Evolutionary conservation across 208 protist genomes (phyloP), one percentile per base, ranked within the genome.

Genomic region (Wallacemonas sp.): DNA sequence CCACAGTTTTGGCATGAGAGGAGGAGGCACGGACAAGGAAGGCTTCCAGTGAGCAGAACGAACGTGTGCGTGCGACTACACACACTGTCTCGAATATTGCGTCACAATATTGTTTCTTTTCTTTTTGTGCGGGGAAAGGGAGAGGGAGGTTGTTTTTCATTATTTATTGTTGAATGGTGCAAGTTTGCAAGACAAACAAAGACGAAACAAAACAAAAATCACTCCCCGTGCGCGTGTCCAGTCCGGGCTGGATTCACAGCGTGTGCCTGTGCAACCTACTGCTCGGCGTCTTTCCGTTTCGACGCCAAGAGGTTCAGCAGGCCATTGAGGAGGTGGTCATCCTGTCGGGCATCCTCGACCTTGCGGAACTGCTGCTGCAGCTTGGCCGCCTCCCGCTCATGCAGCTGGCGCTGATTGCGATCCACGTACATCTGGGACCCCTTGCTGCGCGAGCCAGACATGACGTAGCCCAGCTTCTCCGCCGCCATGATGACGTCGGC

Each of bases 401-500:
- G 90, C n/a, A 96, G 74, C 60, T 96, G 88, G 19, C 86, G 84
- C 73, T 96, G 90, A 27, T 94, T 83, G 62, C 81, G 76, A 63
- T 94, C 83, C 21, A 96, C 76, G 76, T 94, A 96, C 69, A 91
- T 80, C 62, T 90, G 81, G 24, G 85, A 78, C 26, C 78, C 87
- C 19, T 80, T 87, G 66, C 87, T 93, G 64, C 86, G 85, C n/a
- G 90, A 94, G 49, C 90, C 90, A 29, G 85, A 93, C 90, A 96
- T 96, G 60, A 96, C 90, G 76, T 96, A 96, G 54, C 90, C 90
- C 44, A 96, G 78, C 68, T 84, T 66, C 70, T 96, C 83, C 9
- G 90, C 90, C 17, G 71, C 74, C 36, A 83, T 78, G 44, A 96
- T 92, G 56, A 84, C 78, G 32, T 93, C 87, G 4, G 90, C 86